Percentiles rank a stretch among this genome's conserved stretches.
Conservation (phyloP, 2,329 filamentous ascomycete species). For the Aureobasidium uvarum region DNA sequence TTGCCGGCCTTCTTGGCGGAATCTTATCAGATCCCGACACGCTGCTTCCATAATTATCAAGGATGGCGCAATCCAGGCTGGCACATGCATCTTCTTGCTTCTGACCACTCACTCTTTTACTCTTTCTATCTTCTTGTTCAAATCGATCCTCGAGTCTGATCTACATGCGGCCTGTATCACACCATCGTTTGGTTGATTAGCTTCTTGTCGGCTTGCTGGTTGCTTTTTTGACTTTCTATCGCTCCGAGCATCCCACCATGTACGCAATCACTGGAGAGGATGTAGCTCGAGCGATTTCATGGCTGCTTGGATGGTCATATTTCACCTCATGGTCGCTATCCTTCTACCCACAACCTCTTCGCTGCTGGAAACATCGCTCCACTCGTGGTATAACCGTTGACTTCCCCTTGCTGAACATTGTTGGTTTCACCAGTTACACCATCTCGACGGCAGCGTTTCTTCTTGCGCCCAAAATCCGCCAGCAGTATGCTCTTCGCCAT, state of each 20-base stretch:
- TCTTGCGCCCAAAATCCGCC: constrained; percentile 72
- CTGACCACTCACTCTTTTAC: not conserved
- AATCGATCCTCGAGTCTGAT: not conserved
- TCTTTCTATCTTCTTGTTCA: not conserved
- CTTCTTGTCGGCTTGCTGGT: not conserved
- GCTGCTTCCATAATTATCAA: constrained; percentile 6
- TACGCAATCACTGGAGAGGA: not conserved
- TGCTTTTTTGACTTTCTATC: not conserved
- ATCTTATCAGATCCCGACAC: not conserved
- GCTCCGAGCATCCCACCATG: not conserved
- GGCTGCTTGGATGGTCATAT: constrained; percentile 26
- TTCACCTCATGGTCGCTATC: constrained; percentile 65
- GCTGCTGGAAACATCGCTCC: constrained; percentile 73
- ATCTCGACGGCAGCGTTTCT: constrained; percentile 73
- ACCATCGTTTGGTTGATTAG: not conserved
- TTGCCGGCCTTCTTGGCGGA: not conserved
- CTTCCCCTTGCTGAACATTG: constrained; percentile 72
- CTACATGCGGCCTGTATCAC: not conserved
- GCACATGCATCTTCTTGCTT: not conserved
- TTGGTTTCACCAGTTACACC: constrained; percentile 73
- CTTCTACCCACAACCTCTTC: constrained; percentile 86
- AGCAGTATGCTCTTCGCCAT: constrained; percentile 81
- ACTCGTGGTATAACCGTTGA: constrained; percentile 85
- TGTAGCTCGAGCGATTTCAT: constrained; percentile 9
- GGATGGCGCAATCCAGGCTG: constrained; percentile 15